These are phyloP conservation scores for Hypsizygus marmoreus DNA, from an alignment of 768 basidiomycete species.

Conservation along the genomic window DNA sequence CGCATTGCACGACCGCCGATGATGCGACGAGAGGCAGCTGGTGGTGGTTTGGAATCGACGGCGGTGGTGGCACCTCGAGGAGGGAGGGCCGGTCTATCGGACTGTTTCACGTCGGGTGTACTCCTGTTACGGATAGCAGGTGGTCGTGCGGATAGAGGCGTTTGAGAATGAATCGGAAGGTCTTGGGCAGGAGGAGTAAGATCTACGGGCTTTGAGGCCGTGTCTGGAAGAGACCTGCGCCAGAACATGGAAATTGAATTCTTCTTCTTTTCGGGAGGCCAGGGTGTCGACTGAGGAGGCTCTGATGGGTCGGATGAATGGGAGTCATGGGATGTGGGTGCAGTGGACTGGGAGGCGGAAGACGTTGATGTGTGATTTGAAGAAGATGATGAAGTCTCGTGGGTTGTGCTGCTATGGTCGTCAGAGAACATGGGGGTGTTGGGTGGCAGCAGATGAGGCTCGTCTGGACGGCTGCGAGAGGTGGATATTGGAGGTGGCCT, in stretches of 20 bases:
- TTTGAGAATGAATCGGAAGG: conserved; percentile 7
- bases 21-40: conserved; percentile 13
- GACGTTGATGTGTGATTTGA: conserved; percentile 19
- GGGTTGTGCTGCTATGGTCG: conserved; percentile 16
- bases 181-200: conserved; percentile 10
- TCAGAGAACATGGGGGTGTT: conserved; percentile 26
- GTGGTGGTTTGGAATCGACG: conserved; percentile 20
- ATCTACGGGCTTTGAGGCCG: conserved; percentile 13
- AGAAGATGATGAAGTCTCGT: conserved; percentile 13
- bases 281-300: conserved; percentile 4
- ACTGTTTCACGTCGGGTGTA: conserved; percentile 14
- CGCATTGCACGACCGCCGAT: conserved; percentile 17
- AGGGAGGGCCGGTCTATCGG: conserved; percentile 21
- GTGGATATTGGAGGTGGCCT: conserved; percentile 5
- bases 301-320: conserved; percentile 13
- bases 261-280: conserved; percentile 19
- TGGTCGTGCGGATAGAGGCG: conserved; percentile 13
- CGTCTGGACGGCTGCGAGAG: conserved; percentile 18
- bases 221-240: conserved; percentile 17
- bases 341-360: conserved; percentile 20
- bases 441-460: conserved; percentile 32
- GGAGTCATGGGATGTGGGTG: conserved; percentile 16
- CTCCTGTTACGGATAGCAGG: conserved; percentile 16
- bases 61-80: conserved; percentile 25
- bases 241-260: conserved; percentile 19